Base-by-base conservation (phyloP, 371 early-diverging fungal species). In the Mucor sp. region DNA sequence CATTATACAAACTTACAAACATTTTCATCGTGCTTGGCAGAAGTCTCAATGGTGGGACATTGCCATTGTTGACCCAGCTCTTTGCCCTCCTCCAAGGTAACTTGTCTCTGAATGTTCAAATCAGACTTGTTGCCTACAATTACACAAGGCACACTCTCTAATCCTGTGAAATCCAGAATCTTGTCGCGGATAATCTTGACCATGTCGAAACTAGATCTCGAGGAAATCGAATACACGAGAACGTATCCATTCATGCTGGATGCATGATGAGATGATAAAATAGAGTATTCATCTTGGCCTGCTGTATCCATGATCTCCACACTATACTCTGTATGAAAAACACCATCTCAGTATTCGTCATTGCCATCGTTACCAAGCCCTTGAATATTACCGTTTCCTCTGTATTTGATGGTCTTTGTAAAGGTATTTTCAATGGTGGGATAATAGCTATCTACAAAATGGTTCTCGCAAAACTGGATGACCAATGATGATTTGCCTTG, bases 251-350 rank as follows among this genome's bases (percentile, higher is more conserved):
- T 95, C 61, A 95, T 93, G 27, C 96, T 94, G 2, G 95, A 85
- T 7, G 94, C 93, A 74, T 95, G 95, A 47, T 91, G 92, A 15
- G 94, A 89, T 61, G 93, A 94, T 63, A 98, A 81, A 62, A 97
- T 93, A 32, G 97, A 95, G 65, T 91, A 94, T 81, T 98, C 99
- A 80, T 98, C 99, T 91, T 97, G 97, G 58, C 99, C 99, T 2
- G 99, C 96, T 9, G 99, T 97, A 78, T 98, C 99, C 74, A 95
- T 92, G 65, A 97, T 96, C 67, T 94, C 95, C 35, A 92, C 89
- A 32, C 87, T 88, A 69, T 93, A 96, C 71, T 95, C 93, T 75
- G 58, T n/a, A 21, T 4, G n/a, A 50, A 30, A 64, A 1, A 30
- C 23, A 33, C 12, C 39, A 57, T 15, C 15, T 35, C 35, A 28